Conservation (phyloP, 2,329 filamentous ascomycete genomes). For the Ustulina deusta region DNA sequence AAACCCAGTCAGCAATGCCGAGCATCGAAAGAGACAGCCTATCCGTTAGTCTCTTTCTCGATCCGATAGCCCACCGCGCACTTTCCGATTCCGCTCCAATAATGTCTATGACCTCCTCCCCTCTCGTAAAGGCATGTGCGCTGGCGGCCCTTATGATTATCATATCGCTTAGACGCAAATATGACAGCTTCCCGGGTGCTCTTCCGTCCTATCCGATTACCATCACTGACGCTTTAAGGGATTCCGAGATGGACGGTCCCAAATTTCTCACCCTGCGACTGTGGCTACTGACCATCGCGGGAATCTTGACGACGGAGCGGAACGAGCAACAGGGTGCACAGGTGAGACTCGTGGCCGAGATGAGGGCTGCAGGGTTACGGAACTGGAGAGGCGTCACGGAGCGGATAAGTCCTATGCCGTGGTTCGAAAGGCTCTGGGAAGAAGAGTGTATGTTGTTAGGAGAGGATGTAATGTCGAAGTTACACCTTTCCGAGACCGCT, state of each 20-base stretch:
- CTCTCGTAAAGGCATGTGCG: slow-evolving; percentile 35
- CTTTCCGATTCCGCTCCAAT: slow-evolving; percentile 35
- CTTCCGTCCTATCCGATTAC: slow-evolving; percentile 36
- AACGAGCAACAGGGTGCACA: slow-evolving; percentile 31
- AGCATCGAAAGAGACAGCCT: slow-evolving; percentile 35
- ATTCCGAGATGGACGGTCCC: slow-evolving; percentile 24
- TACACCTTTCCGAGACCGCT: slow-evolving; percentile 30
- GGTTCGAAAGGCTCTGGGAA: slow-evolving; percentile 36
- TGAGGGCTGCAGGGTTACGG: slow-evolving; percentile 31
- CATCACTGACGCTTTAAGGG: slow-evolving; percentile 31
- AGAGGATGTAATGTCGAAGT: slow-evolving; percentile 35
- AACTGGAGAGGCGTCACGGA: slow-evolving; percentile 32
- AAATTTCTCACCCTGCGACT: slow-evolving; percentile 31
- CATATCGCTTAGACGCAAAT: slow-evolving; percentile 37
- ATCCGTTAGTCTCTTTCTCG: slow-evolving; percentile 39
- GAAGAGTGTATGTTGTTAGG: slow-evolving; percentile 36
- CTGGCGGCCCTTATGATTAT: slow-evolving; percentile 36
- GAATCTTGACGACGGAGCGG: slow-evolving; percentile 28
- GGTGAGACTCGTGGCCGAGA: slow-evolving; percentile 33
- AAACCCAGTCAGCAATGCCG: slow-evolving; percentile 32
- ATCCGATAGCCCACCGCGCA: slow-evolving; percentile 38
- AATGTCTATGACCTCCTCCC: slow-evolving; percentile 25
- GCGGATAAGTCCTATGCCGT: slow-evolving; percentile 37
- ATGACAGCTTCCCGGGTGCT: slow-evolving; percentile 35
- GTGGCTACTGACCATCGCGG: slow-evolving; percentile 33